Conservation (phyloP, 495 filamentous ascomycete species). For the Aspergillus bridgeri region DNA sequence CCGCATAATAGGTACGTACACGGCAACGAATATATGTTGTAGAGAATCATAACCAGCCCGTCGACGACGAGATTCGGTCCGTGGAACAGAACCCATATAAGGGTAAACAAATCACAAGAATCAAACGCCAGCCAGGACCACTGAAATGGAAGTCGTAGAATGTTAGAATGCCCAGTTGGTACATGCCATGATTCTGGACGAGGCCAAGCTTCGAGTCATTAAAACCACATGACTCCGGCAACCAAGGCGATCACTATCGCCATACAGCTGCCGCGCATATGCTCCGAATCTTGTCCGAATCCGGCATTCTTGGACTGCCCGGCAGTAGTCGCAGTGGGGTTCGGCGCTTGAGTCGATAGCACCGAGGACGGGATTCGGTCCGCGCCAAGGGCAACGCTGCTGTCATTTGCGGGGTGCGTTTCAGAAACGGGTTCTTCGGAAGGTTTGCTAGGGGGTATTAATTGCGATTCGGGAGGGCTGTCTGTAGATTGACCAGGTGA, state of each 20-base stretch:
- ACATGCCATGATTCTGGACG: background rate
- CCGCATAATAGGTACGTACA: background rate
- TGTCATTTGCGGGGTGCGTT: conserved; percentile 2
- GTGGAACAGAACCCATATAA: background rate
- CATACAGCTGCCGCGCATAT: conserved; percentile 41
- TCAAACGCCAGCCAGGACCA: background rate
- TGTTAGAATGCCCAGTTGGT: background rate
- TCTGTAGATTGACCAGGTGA: background rate
- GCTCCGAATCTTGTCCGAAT: conserved; percentile 25
- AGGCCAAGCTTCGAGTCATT: background rate
- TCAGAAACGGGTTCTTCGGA: background rate
- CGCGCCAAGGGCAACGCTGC: background rate
- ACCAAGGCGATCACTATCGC: conserved; percentile 42
- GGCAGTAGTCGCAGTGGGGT: conserved; percentile 11
- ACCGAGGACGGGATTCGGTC: background rate
- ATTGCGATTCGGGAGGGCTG: background rate
- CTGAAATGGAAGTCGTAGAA: background rate
- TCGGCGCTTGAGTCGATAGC: conserved; percentile 1
- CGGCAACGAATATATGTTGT: background rate
- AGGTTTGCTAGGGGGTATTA: background rate
- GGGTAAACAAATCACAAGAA: background rate
- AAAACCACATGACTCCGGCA: conserved; percentile 44
- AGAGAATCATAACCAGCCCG: background rate
- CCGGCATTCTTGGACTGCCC: conserved; percentile 28
- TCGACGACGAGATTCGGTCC: background rate